These are phyloP conservation scores for Xylaria acuta DNA, from an alignment of 495 filamentous ascomycete genomes.

Conservation along the genomic window DNA sequence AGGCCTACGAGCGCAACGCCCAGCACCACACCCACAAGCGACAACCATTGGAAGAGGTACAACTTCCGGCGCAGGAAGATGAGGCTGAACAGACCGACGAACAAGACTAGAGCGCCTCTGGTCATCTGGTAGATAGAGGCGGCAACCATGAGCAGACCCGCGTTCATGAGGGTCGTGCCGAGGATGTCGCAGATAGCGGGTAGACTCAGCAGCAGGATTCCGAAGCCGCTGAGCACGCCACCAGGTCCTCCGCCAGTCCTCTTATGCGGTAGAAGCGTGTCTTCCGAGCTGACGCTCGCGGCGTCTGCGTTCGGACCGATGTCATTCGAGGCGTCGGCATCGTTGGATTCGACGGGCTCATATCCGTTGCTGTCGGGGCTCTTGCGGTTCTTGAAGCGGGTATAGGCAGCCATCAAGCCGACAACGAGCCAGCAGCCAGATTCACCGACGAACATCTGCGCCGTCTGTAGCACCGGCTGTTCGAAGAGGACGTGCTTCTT, in stretches of 20 bases:
- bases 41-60: conserved; percentile 85
- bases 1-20: conserved; percentile 91
- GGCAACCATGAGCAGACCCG: conserved; percentile 89
- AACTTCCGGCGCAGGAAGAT: conserved; percentile 82
- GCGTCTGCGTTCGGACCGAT: conserved; percentile 51
- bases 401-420: conserved; percentile 66
- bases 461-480: conserved; percentile 94
- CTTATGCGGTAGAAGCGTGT: conserved; percentile 50
- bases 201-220: conserved; percentile 77
- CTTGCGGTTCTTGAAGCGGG: conserved; percentile 56
- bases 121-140: conserved; percentile 99
- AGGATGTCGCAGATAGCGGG: conserved; percentile 93
- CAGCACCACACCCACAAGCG: conserved; percentile 82
- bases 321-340: conserved; percentile 35
- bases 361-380: conserved; percentile 64
- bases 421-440: conserved; percentile 92
- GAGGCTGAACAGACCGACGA: conserved; percentile 94
- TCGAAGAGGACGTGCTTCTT: conserved; percentile 75
- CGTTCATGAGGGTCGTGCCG: conserved; percentile 96
- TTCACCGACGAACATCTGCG: conserved; percentile 94
- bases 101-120: conserved; percentile 88
- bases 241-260: conserved; percentile 44
- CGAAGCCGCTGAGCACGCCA: conserved; percentile 70
- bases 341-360: conserved; percentile 58
- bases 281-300: conserved; percentile 50